Conservation (phyloP, 2,329 filamentous ascomycete genomes). For the Aspergillus ochraceoroseus region DNA sequence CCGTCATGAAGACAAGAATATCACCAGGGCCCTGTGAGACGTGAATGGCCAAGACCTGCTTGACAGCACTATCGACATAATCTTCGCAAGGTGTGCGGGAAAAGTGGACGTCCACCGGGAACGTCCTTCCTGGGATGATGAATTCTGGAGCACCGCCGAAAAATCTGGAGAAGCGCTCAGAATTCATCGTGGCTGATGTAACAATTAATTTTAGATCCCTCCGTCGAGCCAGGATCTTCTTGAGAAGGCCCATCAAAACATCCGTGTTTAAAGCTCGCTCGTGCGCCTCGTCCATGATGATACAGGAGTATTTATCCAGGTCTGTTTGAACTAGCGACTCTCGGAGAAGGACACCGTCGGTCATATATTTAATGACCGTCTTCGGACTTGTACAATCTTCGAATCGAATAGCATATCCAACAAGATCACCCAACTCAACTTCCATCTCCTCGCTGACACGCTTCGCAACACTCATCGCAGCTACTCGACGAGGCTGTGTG, state of each 20-base stretch:
- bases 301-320: slow-evolving; percentile 91
- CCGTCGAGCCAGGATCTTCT: slow-evolving; percentile 86
- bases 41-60: slow-evolving; percentile 91
- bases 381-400: slow-evolving; percentile 97
- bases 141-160: slow-evolving; percentile 96
- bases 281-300: slow-evolving; percentile 99
- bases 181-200: slow-evolving; percentile 97
- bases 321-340: slow-evolving; percentile 91
- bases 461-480: slow-evolving; percentile 98
- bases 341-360: slow-evolving; percentile 86
- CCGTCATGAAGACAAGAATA: slow-evolving; percentile 98
- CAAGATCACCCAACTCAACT: slow-evolving; percentile 75
- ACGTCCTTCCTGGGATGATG: slow-evolving; percentile 90
- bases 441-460: slow-evolving; percentile 99
- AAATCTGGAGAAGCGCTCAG: slow-evolving; percentile 91
- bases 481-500: slow-evolving; percentile 91
- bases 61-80: slow-evolving; percentile 94
- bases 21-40: slow-evolving; percentile 90
- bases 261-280: slow-evolving; percentile 95
- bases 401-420: slow-evolving; percentile 96
- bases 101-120: slow-evolving; percentile 94
- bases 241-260: slow-evolving; percentile 94
- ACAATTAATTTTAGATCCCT: slow-evolving; percentile 94
- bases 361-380: slow-evolving; percentile 98
- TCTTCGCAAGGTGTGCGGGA: slow-evolving; percentile 93